Evolutionary conservation across 2,329 filamentous ascomycete genomes (phyloP), one percentile per base, ranked within the genome.

Genomic region (Aspergillus flavus): DNA sequence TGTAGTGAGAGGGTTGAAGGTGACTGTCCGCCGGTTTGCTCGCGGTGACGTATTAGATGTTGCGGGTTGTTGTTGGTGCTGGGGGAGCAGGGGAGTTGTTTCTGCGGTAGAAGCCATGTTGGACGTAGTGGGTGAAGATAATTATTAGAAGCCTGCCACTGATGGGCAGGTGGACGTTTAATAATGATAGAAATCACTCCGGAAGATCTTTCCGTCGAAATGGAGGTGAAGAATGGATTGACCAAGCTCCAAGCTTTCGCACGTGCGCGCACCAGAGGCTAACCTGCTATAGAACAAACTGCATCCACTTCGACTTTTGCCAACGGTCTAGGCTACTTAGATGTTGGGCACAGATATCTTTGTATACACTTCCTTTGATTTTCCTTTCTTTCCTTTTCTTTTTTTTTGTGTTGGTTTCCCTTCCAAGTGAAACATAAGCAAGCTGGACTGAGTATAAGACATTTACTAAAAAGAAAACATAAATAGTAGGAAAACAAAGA

Each of bases 1-100:
- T 48, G 79, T 80, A 50, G 81, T 77, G 63, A 80, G 72, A 26
- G 81, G 81, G 61, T 81, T 82, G 72, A 84, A 84, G 34, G 80
- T 81, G 56, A 84, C 81, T 43, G 81, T 81, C 58, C 80, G 70
- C 63, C 77, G 76, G 67, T 67, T 73, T 58, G 73, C 68, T 65
- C 72, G 73, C 66, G 74, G 77, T 76, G 79, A 79, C 73, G 77
- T 77, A 70, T 74, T 74, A 62, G 75, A 68, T 63, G 67, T 56
- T 60, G 64, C 58, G 50, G 72, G 61, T 46, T 67, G 64, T 48
- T 74, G 72, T 60, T 67, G 61, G 45, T 78, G 73, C 59, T 75
- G 73, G 45, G 76, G 76, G 57, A 82, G 74, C 46, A 82, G 73
- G 26, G 80, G 80, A 32, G 80, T 74, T 54, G 75, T 73, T 72